Conservation (phyloP, 2,329 filamentous ascomycete species). For the Claviceps maximensis region DNA sequence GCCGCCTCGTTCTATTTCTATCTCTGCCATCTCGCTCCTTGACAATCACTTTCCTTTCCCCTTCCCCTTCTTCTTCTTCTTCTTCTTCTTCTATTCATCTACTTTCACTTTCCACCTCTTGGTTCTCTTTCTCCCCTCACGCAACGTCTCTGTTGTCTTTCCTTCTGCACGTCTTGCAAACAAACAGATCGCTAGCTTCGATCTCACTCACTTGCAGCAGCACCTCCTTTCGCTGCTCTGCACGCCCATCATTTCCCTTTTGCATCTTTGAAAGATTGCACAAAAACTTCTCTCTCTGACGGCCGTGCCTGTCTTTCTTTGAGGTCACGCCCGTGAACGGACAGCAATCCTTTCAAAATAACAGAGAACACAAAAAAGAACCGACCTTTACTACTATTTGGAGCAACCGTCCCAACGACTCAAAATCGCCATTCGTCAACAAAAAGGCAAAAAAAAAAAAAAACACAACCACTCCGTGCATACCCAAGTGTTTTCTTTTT, state of each 20-base stretch:
- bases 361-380: background rate
- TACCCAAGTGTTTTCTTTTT: too few species aligned
- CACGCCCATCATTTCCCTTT: constrained; percentile 18
- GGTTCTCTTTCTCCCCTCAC: background rate
- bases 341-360: background rate
- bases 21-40: background rate
- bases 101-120: constrained; percentile 10
- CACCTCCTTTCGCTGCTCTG: constrained; percentile 18
- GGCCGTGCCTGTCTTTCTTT: constrained; percentile 19
- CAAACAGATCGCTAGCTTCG: constrained; percentile 9
- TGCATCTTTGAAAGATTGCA: constrained; percentile 42
- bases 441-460: too few species aligned
- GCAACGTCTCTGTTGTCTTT: constrained; percentile 10
- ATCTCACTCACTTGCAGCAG: constrained; percentile 6
- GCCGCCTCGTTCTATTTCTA: background rate
- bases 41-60: background rate
- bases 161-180: constrained; percentile 8
- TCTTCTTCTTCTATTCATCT: constrained; percentile 2
- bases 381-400: too few species aligned
- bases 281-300: constrained; percentile 13
- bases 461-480: too few species aligned
- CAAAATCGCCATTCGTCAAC: background rate
- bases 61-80: constrained; percentile 1
- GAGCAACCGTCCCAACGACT: too few species aligned
- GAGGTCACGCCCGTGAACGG: background rate